Evolutionary conservation across 2,329 filamentous ascomycete species (phyloP).

Genomic region (Elsinoe australis): DNA sequence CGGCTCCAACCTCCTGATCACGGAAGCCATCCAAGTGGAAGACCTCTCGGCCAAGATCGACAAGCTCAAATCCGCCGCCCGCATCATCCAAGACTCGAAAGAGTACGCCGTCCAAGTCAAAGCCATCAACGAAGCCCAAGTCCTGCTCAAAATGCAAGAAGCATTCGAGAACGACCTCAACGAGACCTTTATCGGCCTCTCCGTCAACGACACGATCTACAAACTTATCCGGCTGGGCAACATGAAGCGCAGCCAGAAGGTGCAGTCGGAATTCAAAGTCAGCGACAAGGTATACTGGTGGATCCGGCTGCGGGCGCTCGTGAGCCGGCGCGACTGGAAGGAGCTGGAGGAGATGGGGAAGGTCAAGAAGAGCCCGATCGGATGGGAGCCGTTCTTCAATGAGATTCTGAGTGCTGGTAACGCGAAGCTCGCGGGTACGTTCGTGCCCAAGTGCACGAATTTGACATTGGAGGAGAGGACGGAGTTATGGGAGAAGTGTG

Average conservation of each 20-base stretch:
- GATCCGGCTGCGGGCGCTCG: conserved; percentile 74
- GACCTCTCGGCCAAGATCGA: conserved; percentile 65
- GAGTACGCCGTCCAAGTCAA: conserved; percentile 68
- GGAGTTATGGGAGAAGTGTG: conserved; percentile 94
- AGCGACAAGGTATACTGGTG: conserved; percentile 87
- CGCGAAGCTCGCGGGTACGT: conserved; percentile 70
- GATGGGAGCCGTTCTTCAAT: conserved; percentile 97
- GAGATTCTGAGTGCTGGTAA: conserved; percentile 84
- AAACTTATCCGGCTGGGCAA: conserved; percentile 77
- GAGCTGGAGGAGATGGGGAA: conserved; percentile 82
- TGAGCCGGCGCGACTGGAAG: conserved; percentile 83
- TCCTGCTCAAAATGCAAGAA: conserved; percentile 78
- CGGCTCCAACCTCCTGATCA: conserved; percentile 77
- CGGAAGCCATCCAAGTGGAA: conserved; percentile 69
- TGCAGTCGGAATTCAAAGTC: conserved; percentile 88
- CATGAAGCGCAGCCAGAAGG: conserved; percentile 73
- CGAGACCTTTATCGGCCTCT: conserved; percentile 64
- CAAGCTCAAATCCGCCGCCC: conserved; percentile 79
- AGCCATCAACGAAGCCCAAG: conserved; percentile 69
- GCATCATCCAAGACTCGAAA: conserved; percentile 74
- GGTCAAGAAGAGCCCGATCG: conserved; percentile 78
- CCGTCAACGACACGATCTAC: conserved; percentile 86
- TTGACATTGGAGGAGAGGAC: conserved; percentile 63
- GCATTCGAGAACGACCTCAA: conserved; percentile 74
- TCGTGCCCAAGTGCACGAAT: conserved; percentile 78